phyloP scores from a whole-genome alignment of 2,329 filamentous ascomycete genomes.

The Paecilomyces niveus region DNA sequence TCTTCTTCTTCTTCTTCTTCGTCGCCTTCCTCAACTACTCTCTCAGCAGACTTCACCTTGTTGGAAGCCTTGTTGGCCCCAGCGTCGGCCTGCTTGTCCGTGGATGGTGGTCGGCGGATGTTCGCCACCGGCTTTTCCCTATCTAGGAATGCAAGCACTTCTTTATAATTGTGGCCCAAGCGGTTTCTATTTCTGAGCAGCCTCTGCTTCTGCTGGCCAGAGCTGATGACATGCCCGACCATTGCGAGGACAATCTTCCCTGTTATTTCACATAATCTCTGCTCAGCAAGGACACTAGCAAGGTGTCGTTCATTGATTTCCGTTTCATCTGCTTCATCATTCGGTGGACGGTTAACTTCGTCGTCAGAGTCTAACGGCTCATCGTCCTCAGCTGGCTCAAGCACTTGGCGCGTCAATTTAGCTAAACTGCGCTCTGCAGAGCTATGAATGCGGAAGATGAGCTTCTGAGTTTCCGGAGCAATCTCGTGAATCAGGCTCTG shows the following conservation, averaged over 20 bases:
- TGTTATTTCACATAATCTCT: conserved; percentile 76
- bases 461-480: conserved; percentile 52
- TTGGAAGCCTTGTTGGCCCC: conserved; percentile 23
- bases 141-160: conserved; percentile 75
- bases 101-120: conserved; percentile 19
- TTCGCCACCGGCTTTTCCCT: conserved; percentile 45
- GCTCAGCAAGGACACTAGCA: conserved; percentile 68
- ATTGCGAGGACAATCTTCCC: conserved; percentile 79
- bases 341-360: conserved; percentile 42
- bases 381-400: conserved; percentile 57
- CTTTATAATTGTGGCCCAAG: conserved; percentile 78
- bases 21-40: conserved; percentile 37
- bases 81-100: conserved; percentile 15
- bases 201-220: conserved; percentile 60
- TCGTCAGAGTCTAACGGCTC: conserved; percentile 61
- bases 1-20: conserved; percentile 27
- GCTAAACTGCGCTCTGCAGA: conserved; percentile 70
- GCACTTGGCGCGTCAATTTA: conserved; percentile 49
- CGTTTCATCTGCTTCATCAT: conserved; percentile 47
- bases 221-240: conserved; percentile 66
- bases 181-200: conserved; percentile 72
- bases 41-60: conserved; percentile 32
- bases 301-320: conserved; percentile 49
- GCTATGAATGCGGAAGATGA: conserved; percentile 70
- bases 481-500: conserved; percentile 63